Percentiles rank a stretch among this genome's conserved stretches.
Conservation (phyloP, 2,329 filamentous ascomycete species). For the Colletotrichum musicola region DNA sequence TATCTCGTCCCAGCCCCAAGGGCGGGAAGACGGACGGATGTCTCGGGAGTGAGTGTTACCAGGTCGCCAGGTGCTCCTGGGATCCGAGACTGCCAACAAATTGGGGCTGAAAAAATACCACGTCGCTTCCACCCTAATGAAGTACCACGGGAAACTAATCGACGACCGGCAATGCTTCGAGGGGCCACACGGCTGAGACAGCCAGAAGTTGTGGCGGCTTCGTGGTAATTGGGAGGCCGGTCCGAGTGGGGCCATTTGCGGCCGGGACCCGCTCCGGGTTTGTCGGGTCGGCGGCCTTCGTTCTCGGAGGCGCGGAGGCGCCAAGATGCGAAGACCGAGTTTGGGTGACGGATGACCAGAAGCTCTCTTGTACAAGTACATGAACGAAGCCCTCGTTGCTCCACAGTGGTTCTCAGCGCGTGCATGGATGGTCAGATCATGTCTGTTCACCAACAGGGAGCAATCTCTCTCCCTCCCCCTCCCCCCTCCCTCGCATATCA, state of each 20-base stretch:
- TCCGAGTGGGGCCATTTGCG: neutral
- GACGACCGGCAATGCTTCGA: too few species aligned
- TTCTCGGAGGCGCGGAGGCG: neutral
- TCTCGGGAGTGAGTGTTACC: slow-evolving; percentile 6
- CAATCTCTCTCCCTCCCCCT: slow-evolving; percentile 11
- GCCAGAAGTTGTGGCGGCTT: neutral
- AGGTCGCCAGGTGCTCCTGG: neutral
- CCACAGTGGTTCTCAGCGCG: slow-evolving; percentile 20
- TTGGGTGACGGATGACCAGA: neutral
- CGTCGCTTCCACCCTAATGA: neutral
- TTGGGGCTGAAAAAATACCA: too few species aligned
- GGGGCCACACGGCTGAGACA: neutral
- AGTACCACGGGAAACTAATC: too few species aligned
- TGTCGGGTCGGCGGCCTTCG: slow-evolving; percentile 3
- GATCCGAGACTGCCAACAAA: neutral
- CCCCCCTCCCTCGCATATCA: slow-evolving; percentile 21
- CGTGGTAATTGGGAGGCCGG: neutral
- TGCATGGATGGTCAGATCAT: slow-evolving; percentile 35
- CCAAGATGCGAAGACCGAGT: neutral
- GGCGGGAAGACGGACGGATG: slow-evolving; percentile 3
- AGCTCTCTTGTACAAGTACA: slow-evolving; percentile 20
- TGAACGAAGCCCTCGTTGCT: slow-evolving; percentile 8
- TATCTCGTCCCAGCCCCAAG: neutral
- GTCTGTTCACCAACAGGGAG: slow-evolving; percentile 32
- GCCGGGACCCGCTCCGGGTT: slow-evolving; percentile 13